A percentile compares a stretch with the other conserved stretches of the same genome.
Evolutionary conservation across 1,139 yeast genomes (phyloP).

Genomic region (Lodderomyces metapsilosis): DNA sequence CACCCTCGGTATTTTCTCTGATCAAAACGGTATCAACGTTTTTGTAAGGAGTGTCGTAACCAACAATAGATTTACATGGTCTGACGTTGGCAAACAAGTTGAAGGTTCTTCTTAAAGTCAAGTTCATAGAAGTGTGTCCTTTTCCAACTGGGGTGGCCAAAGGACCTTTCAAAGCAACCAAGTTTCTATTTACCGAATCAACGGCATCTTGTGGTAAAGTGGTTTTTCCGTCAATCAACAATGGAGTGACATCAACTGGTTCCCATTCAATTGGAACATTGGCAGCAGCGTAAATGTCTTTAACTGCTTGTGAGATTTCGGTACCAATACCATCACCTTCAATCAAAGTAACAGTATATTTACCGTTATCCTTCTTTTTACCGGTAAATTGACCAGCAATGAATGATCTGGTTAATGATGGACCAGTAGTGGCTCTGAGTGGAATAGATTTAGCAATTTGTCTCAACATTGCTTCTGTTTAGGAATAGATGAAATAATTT

Average conservation of each 20-base stretch:
- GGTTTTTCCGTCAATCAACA: constrained; percentile 88
- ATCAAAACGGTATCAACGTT: constrained; percentile 93
- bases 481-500: too few relatives aligned
- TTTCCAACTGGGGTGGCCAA: constrained; percentile 98
- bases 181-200: constrained; percentile 86
- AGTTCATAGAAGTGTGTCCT: constrained; percentile 96
- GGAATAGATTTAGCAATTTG: constrained; percentile 35
- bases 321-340: constrained; percentile 99
- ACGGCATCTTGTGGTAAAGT: constrained; percentile 92
- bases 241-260: constrained; percentile 93
- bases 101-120: constrained; percentile 96
- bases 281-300: constrained; percentile 89
- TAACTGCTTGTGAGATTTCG: constrained; percentile 91
- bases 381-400: constrained; percentile 54
- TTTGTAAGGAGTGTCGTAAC: constrained; percentile 92
- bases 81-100: constrained; percentile 95
- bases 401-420: constrained; percentile 41
- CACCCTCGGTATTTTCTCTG: constrained; percentile 99
- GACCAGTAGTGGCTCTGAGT: constrained; percentile 14
- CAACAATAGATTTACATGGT: constrained; percentile 92
- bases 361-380: constrained; percentile 52
- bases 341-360: constrained; percentile 89
- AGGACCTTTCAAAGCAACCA: constrained; percentile 96
- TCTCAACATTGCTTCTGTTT: constrained; percentile 35
- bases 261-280: constrained; percentile 97